These are phyloP conservation scores for Myxozyma monticola DNA, from an alignment of 805 yeast genomes.

Conservation along the genomic window DNA sequence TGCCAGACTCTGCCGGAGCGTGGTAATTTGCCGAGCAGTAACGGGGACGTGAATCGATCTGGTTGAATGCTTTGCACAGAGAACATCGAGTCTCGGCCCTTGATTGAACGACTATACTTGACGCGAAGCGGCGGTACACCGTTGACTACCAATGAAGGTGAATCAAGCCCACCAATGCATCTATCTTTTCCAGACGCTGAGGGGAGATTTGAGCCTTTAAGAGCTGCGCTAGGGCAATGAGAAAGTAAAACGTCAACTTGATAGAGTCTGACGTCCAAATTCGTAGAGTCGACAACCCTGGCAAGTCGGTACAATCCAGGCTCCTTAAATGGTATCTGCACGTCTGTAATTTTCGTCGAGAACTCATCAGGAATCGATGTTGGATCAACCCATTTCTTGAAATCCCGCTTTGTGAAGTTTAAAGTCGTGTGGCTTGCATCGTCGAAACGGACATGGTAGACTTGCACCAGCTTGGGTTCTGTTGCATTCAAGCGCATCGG, in stretches of 20 bases:
- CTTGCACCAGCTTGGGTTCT: conserved; percentile 64
- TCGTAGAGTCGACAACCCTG: conserved; percentile 62
- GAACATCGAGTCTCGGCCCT: conserved; percentile 35
- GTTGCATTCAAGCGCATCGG: conserved; percentile 85
- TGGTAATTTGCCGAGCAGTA: conserved; percentile 28
- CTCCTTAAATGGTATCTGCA: conserved; percentile 61
- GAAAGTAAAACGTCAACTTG: conserved; percentile 67
- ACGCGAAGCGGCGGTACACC: conserved; percentile 81
- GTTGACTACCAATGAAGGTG: conserved; percentile 52
- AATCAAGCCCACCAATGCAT: conserved; percentile 64
- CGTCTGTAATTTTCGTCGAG: conserved; percentile 39
- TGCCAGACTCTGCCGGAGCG: conserved; percentile 27
- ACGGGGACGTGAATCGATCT: conserved; percentile 32
- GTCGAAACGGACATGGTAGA: conserved; percentile 59
- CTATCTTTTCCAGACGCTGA: conserved; percentile 42
- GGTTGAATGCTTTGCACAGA: conserved; percentile 30
- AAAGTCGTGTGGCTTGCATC: conserved; percentile 49
- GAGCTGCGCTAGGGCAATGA: conserved; percentile 71
- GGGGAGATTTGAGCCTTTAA: conserved; percentile 42
- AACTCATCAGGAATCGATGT: conserved; percentile 1
- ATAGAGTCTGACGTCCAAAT: conserved; percentile 58
- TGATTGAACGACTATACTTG: conserved; percentile 44
- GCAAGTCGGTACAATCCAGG: conserved; percentile 79
- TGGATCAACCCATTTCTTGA: conserved; percentile 42
- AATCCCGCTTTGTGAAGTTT: conserved; percentile 59